These are phyloP conservation scores for Yamadazyma phyllophila DNA, from an alignment of 805 yeast genomes.

Conservation along the genomic window DNA sequence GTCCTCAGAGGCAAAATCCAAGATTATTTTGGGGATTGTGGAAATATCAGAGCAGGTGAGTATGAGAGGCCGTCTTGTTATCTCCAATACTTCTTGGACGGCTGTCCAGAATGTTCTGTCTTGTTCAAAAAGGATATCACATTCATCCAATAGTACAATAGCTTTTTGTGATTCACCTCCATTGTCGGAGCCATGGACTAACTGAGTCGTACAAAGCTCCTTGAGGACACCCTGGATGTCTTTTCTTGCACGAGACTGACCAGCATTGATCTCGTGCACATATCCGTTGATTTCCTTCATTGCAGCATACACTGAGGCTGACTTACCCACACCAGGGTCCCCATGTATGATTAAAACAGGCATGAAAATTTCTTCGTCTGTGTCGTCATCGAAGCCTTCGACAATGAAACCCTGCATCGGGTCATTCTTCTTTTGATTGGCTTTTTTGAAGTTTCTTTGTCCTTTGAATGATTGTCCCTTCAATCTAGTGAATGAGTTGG, in stretches of 20 bases:
- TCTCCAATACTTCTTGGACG: conserved; percentile 56
- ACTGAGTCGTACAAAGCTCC: conserved; percentile 82
- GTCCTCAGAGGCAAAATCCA: conserved; percentile 45
- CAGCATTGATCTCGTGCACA: conserved; percentile 77
- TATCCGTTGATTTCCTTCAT: conserved; percentile 62
- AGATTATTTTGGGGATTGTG: conserved; percentile 47
- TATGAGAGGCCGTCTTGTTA: conserved; percentile 67
- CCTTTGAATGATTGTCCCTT: conserved; percentile 30
- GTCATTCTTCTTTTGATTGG: conserved; percentile 19
- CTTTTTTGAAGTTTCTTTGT: conserved; percentile 30
- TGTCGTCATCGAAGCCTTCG: conserved; percentile 21
- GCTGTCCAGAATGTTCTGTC: conserved; percentile 83
- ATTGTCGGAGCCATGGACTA: conserved; percentile 49
- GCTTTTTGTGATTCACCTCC: conserved; percentile 50
- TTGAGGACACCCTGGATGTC: conserved; percentile 63
- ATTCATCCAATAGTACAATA: conserved; percentile 79
- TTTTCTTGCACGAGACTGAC: conserved; percentile 69
- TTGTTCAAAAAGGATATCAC: conserved; percentile 72
- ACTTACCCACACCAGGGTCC: conserved; percentile 73
- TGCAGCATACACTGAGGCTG: conserved; percentile 67
- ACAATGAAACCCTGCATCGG: conserved; percentile 38
- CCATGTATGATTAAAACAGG: conserved; percentile 73
- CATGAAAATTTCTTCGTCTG: conserved; percentile 44
- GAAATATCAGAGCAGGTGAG: conserved; percentile 56
- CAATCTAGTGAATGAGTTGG: conserved; percentile 34